Evolutionary conservation across 1,284 basidiomycete genomes (phyloP).

Genomic region (Kwoniella shivajii): DNA sequence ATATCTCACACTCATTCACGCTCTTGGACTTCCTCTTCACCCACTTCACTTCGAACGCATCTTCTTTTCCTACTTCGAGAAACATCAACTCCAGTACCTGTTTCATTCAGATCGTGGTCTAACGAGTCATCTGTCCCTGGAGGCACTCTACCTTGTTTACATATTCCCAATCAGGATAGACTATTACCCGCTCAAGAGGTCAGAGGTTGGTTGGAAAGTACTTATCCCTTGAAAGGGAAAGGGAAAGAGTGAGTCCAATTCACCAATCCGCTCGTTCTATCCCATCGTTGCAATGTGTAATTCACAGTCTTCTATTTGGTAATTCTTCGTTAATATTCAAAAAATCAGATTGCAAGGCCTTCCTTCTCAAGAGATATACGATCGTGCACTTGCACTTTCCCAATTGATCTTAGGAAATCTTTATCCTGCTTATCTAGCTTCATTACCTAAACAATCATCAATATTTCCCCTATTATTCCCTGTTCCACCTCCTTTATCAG

Average conservation of each 20-base stretch:
- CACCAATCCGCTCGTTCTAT: neutral
- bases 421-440: constrained; percentile 36
- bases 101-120: constrained; percentile 39
- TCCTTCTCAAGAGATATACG: constrained; percentile 41
- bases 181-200: constrained; percentile 39
- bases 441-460: constrained; percentile 6
- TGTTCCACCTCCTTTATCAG: constrained; percentile 37
- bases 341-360: constrained; percentile 35
- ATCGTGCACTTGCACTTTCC: constrained; percentile 42
- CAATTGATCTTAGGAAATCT: constrained; percentile 38
- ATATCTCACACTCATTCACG: constrained; percentile 25
- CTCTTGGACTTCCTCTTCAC: constrained; percentile 38
- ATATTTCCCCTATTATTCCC: constrained; percentile 28
- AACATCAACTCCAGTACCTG: constrained; percentile 8
- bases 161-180: constrained; percentile 31
- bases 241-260: constrained; percentile 29
- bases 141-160: constrained; percentile 37
- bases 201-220: constrained; percentile 40
- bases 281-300: neutral
- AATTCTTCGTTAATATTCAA: no score
- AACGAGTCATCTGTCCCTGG: constrained; percentile 40
- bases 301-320: no score
- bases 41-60: constrained; percentile 43
- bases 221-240: constrained; percentile 33
- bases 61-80: constrained; percentile 46